Evolutionary conservation across 352 stramenopile species (phyloP).

Genomic region (Pythium coloratum): DNA sequence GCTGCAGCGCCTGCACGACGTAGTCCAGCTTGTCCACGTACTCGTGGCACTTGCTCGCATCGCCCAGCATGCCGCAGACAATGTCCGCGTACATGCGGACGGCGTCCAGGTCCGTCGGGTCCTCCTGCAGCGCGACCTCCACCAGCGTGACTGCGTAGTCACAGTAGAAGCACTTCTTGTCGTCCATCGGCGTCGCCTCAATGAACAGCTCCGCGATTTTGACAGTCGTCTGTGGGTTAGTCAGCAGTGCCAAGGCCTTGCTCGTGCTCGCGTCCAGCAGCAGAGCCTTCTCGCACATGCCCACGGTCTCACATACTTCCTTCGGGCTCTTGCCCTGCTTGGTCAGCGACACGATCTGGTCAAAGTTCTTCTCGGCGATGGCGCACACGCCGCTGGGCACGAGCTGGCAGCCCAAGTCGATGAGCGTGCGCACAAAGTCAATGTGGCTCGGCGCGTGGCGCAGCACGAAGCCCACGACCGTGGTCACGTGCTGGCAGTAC

Average conservation of each 20-base stretch:
- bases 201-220: constrained; percentile 5
- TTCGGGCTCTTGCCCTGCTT: constrained; percentile 47
- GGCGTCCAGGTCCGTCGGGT: constrained; percentile 50
- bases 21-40: constrained; percentile 69
- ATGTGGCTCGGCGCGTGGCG: constrained; percentile 40
- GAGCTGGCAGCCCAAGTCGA: constrained; percentile 47
- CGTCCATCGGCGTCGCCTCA: constrained; percentile 2
- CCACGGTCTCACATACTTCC: constrained; percentile 42
- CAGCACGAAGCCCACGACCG: constrained; percentile 45
- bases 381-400: constrained; percentile 47
- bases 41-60: constrained; percentile 59
- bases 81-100: constrained; percentile 69
- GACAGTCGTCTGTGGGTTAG: not conserved
- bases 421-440: constrained; percentile 37
- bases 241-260: not conserved
- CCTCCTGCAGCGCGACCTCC: constrained; percentile 60
- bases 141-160: constrained; percentile 62
- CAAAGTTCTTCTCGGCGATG: constrained; percentile 50
- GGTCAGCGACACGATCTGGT: constrained; percentile 52
- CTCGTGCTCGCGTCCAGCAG: not conserved
- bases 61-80: constrained; percentile 70
- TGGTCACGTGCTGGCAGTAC: constrained; percentile 46
- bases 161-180: constrained; percentile 63
- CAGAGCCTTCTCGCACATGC: constrained; percentile 38
- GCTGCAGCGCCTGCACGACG: constrained; percentile 56